These are phyloP conservation scores for Trichomonascaceae sp. DNA, from an alignment of 1,139 yeast species.

Conservation along the genomic window DNA sequence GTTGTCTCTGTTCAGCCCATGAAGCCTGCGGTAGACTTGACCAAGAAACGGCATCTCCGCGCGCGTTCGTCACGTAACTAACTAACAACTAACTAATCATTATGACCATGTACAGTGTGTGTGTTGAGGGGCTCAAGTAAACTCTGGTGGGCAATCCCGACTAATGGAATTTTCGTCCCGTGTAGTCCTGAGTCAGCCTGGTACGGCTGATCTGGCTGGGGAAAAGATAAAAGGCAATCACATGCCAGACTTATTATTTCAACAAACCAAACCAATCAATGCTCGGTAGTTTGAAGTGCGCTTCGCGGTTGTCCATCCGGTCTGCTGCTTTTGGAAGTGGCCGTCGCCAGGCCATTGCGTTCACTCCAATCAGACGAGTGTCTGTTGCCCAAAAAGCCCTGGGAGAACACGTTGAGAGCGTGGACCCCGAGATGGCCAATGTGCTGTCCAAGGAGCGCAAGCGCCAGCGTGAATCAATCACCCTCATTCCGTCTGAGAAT, in stretches of 20 bases:
- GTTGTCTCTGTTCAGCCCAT: slow-evolving; percentile 7
- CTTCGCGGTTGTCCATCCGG: too few relatives aligned
- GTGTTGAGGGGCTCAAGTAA: too few relatives aligned
- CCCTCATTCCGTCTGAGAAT: slow-evolving; percentile 91
- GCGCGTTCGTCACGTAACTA: too few relatives aligned
- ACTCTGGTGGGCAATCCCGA: too few relatives aligned
- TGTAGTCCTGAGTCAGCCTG: too few relatives aligned
- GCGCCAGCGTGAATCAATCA: slow-evolving; percentile 91
- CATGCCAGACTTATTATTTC: slow-evolving; percentile 9
- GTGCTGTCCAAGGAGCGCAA: slow-evolving; percentile 79
- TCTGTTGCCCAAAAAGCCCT: too few relatives aligned
- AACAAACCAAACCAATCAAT: slow-evolving; percentile 8
- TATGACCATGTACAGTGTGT: too few relatives aligned
- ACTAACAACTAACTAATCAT: too few relatives aligned
- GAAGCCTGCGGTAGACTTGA: slow-evolving; percentile 13
- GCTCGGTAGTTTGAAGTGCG: too few relatives aligned
- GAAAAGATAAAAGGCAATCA: too few relatives aligned
- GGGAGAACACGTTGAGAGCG: slow-evolving; percentile 18
- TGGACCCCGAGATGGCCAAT: slow-evolving; percentile 28
- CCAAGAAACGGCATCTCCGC: slow-evolving; percentile 4
- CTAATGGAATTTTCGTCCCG: too few relatives aligned
- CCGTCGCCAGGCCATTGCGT: not conserved
- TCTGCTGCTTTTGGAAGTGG: not conserved
- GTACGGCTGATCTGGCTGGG: too few relatives aligned
- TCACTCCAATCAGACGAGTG: slow-evolving; percentile 1